Conservation (phyloP, 148 eudicot species). For the Salicornia ramosissima region DNA sequence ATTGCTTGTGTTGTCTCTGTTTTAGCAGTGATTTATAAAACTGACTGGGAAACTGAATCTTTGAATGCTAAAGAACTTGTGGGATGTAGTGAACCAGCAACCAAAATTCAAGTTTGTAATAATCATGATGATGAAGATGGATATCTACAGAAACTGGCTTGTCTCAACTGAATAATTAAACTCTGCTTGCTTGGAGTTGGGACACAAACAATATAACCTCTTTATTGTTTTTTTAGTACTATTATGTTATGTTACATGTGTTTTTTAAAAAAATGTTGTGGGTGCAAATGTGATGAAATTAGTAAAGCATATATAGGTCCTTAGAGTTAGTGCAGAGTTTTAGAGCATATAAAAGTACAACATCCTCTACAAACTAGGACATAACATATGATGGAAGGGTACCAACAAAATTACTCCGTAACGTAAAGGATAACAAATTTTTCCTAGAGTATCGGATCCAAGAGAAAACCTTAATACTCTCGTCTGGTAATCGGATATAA, state of each 20-base stretch:
- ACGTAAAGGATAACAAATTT: too few species aligned
- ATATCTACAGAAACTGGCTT: neutral
- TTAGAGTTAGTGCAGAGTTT: neutral
- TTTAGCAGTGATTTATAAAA: conserved; percentile 46
- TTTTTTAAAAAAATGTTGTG: too few species aligned
- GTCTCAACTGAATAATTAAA: neutral
- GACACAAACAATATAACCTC: neutral
- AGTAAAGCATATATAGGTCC: neutral
- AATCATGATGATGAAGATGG: conserved; percentile 41
- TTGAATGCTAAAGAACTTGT: conserved; percentile 67
- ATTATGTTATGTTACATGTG: neutral
- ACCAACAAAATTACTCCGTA: too few species aligned
- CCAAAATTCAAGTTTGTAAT: conserved; percentile 30
- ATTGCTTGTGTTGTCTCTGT: conserved; percentile 56
- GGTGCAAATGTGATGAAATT: conserved; percentile 1
- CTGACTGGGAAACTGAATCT: conserved; percentile 70
- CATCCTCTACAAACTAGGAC: too few species aligned
- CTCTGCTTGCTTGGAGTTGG: neutral
- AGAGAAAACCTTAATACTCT: too few species aligned
- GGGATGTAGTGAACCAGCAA: conserved; percentile 36
- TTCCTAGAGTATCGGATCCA: too few species aligned
- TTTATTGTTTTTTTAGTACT: neutral
- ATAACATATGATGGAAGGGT: too few species aligned
- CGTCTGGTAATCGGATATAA: too few species aligned
- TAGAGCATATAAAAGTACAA: too few species aligned